phyloP scores from a whole-genome alignment of 257 asterid genomes.

The Eustoma russellianum region DNA sequence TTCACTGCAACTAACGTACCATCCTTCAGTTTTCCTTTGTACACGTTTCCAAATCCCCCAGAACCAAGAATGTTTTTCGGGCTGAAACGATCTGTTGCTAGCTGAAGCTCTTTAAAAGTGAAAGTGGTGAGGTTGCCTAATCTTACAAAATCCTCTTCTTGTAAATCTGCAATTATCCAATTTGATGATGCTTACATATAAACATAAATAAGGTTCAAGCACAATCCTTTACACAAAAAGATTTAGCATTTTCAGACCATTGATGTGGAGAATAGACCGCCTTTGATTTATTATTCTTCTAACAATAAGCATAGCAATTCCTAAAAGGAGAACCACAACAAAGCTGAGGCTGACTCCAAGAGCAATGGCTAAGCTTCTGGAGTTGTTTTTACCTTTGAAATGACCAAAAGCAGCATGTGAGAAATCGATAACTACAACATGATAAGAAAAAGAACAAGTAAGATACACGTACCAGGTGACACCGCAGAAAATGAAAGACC shows the following conservation, averaged over 20 bases:
- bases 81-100: slow-evolving; percentile 72
- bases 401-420: neutral
- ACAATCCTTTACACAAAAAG: neutral
- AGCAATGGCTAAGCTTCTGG: slow-evolving; percentile 57
- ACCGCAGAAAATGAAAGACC: slow-evolving; percentile 50
- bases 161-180: slow-evolving; percentile 36
- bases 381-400: slow-evolving; percentile 34
- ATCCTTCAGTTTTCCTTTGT: slow-evolving; percentile 55
- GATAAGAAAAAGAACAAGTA: neutral
- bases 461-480: slow-evolving; percentile 32
- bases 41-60: slow-evolving; percentile 94
- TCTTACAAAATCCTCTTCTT: slow-evolving; percentile 60
- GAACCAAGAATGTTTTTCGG: slow-evolving; percentile 82
- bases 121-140: slow-evolving; percentile 70
- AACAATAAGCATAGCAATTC: slow-evolving; percentile 40
- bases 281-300: slow-evolving; percentile 36
- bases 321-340: slow-evolving; percentile 21
- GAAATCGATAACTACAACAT: neutral
- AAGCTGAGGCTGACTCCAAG: slow-evolving; percentile 64
- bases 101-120: slow-evolving; percentile 80
- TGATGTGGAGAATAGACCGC: slow-evolving; percentile 48
- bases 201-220: neutral
- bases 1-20: slow-evolving; percentile 74
- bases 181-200: neutral
- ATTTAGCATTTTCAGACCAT: slow-evolving; percentile 27